Evolutionary conservation across 2,329 filamentous ascomycete species (phyloP).

Genomic region (Pyrenochaeta sp.): DNA sequence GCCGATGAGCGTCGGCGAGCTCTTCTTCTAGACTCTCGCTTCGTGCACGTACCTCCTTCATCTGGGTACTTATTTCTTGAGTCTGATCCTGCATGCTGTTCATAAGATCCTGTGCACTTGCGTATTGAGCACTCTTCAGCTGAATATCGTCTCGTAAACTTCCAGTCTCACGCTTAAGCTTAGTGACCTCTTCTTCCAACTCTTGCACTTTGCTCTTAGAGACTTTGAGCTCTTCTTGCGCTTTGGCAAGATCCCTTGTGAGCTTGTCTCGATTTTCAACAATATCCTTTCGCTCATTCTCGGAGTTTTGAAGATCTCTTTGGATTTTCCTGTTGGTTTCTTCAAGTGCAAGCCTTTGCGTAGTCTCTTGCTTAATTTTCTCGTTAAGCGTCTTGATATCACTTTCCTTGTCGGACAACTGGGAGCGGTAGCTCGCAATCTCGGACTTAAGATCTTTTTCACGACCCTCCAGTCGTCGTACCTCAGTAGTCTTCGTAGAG

Average conservation of each 20-base stretch:
- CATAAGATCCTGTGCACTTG: constrained; percentile 83
- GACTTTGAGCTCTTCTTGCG: constrained; percentile 73
- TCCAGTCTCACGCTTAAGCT: constrained; percentile 72
- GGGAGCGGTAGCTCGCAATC: constrained; percentile 72
- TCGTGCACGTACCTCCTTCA: constrained; percentile 85
- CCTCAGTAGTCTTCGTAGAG: constrained; percentile 66
- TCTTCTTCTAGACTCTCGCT: constrained; percentile 92
- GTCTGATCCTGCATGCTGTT: constrained; percentile 94
- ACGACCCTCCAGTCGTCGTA: constrained; percentile 79
- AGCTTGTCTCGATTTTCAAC: constrained; percentile 76
- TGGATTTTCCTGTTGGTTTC: constrained; percentile 78
- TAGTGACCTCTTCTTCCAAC: constrained; percentile 76
- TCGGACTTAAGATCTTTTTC: constrained; percentile 85
- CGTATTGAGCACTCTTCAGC: constrained; percentile 85
- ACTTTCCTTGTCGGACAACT: constrained; percentile 75
- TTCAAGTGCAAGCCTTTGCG: constrained; percentile 75
- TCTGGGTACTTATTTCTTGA: constrained; percentile 85
- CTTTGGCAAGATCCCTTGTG: constrained; percentile 72
- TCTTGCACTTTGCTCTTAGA: constrained; percentile 69
- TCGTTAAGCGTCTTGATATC: constrained; percentile 83
- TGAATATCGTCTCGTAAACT: constrained; percentile 80
- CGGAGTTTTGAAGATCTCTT: constrained; percentile 78
- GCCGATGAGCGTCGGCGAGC: constrained; percentile 83
- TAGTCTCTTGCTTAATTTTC: constrained; percentile 78
- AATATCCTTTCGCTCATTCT: constrained; percentile 81